Evolutionary conservation across 495 filamentous ascomycete genomes (phyloP).

Genomic region (Platismatia glauca): DNA sequence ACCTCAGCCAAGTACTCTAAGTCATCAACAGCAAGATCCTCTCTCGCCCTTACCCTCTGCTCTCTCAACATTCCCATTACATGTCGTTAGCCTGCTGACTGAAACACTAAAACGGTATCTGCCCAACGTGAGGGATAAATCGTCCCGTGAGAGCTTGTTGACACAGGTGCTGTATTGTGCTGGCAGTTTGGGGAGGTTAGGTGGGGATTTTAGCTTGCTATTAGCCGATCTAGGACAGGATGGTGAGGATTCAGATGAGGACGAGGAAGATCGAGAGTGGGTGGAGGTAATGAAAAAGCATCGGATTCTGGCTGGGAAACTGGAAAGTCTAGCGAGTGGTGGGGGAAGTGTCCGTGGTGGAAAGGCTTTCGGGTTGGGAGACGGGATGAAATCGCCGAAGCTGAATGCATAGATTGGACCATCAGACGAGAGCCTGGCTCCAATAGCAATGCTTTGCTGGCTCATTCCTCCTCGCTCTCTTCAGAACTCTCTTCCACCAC

Average conservation of each 20-base stretch:
- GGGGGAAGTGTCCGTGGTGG: conserved; percentile 1
- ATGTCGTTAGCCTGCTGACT: conserved; percentile 73
- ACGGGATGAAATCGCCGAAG: conserved; percentile 9
- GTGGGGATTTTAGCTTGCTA: conserved; percentile 87
- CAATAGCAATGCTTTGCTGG: not conserved
- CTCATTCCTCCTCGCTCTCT: conserved; percentile 26
- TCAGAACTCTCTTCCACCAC: conserved; percentile 21
- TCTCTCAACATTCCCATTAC: conserved; percentile 73
- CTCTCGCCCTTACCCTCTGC: conserved; percentile 65
- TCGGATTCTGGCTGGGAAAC: conserved; percentile 69
- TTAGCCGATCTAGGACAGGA: conserved; percentile 59
- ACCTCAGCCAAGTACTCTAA: conserved; percentile 16
- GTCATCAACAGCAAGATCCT: conserved; percentile 38
- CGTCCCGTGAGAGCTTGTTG: conserved; percentile 71
- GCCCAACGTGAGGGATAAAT: conserved; percentile 71
- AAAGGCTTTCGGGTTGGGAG: not conserved
- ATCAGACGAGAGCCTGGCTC: not conserved
- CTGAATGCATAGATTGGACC: not conserved
- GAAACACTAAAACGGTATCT: conserved; percentile 73
- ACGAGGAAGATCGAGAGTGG: conserved; percentile 49
- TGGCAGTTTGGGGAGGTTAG: conserved; percentile 81
- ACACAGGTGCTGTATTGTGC: conserved; percentile 96
- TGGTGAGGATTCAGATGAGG: conserved; percentile 33
- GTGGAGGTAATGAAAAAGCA: conserved; percentile 88
- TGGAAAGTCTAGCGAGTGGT: conserved; percentile 71